Evolutionary conservation across 176 grass and related monocot species (phyloP), one percentile per base, ranked within the genome.

Genomic region (Triticum turgidum): DNA sequence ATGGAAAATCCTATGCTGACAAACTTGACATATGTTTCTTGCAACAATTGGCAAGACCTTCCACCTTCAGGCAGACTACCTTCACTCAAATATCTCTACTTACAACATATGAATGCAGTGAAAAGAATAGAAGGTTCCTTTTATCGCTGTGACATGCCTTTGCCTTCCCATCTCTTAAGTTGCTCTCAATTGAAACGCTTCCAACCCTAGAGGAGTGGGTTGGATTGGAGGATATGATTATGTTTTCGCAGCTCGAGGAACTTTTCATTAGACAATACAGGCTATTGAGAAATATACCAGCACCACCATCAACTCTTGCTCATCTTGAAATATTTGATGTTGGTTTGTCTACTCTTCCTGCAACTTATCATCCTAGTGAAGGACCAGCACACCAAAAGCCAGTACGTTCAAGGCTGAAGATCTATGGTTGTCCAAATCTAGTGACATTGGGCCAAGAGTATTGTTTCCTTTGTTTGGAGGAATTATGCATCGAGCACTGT

Each of bases 51-150:
- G 61, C 49, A 84, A 25, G 4, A 64, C 15, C 84, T 91, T 71
- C 89, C 85, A 59, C 72, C 85, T 14, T 49, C 81, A 68, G 89
- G 89, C 33, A 54, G 52, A 9, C 84, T 91, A 78, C 65, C 13
- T 24, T 91, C 80, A 5, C 85, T 91, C 47, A 87, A 80, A 27
- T 63, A 79, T 83, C 80, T 91, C 25, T 30, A 44, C 27, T 18
- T 91, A 78, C 13, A 7, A n/a, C 3, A 24, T 29, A 87, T 87
- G 80, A 7, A 61, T n/a, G 38, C 62, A 9, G 73, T 91, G 56
- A 79, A 80, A 54, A 67, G 29, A 83, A 61, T 88, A 13, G 66
- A 73, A 3, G 11, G 1, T 70, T 74, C 75, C 10, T 87, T 87
- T 25, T 84, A 77, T 20, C 49, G 32, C 20, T 11, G n/a, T 32